Base-by-base conservation (phyloP, 768 basidiomycete genomes). In the Tephrocybe rancida region DNA sequence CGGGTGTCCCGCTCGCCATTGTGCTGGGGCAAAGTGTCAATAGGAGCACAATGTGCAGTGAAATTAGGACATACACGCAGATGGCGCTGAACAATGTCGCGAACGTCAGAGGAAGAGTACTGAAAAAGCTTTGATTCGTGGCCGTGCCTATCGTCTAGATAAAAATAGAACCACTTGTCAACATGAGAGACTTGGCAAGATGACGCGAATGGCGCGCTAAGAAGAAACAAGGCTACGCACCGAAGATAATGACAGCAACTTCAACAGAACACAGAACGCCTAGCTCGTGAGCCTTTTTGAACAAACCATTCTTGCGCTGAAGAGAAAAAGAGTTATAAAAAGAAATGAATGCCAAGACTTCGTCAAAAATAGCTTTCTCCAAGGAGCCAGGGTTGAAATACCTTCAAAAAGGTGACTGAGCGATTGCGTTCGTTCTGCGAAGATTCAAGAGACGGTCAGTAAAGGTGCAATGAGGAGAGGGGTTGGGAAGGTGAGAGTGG, bases 91-190 rank as follows among this genome's bases (percentile, higher is more conserved):
- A 88, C 79, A 52, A 87, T 81, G 54, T 77, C 73, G 52, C 80
- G 73, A 53, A 82, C 77, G 63, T 86, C 83, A 14, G 60, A 63
- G 3, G 87, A 88, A 66, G 81, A 83, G 59, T 88, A 88, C 63
- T 88, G 84, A 67, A 84, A 86, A n/a, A 87, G 76, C 67, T 87
- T 88, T 59, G 82, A 67, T 61, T 85, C 81, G 64, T 88, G 87
- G 16, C 59, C 55, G 59, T 60, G 55, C 59, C 59, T 60, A 44
- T 60, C 59, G 34, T 56, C 59, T 60, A 34, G 59, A 60, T 60
- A 60, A 60, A 60, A 60, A 60, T 60, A 60, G 59, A 50, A 56
- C 25, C n/a, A 45, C 29, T 52, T 42, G 55, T 56, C 48, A 53
- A 50, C 2, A 26, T 19, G n/a, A 16, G 25, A 29, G 3, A n/a